phyloP scores from a whole-genome alignment of 2,329 filamentous ascomycete genomes.

The Aureobasidium uvarum region DNA sequence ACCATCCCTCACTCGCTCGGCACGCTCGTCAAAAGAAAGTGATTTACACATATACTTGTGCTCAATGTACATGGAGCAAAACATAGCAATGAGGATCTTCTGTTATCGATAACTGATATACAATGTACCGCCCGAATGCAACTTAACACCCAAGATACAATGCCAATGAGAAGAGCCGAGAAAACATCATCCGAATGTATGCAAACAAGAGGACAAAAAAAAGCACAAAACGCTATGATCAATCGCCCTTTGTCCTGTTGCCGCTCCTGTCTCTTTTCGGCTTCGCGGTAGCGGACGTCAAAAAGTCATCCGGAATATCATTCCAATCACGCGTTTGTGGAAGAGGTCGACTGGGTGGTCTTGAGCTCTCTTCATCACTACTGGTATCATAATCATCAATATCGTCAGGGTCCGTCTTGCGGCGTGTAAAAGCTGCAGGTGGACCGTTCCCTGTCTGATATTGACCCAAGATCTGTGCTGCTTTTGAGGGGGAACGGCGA shows the following conservation, averaged over 20 bases:
- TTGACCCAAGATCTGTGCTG: constrained; percentile 44
- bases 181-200: background rate
- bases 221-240: background rate
- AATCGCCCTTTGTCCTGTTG: constrained; percentile 15
- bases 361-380: constrained; percentile 40
- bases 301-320: constrained; percentile 47
- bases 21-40: constrained; percentile 35
- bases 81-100: background rate
- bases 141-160: background rate
- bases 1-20: constrained; percentile 39
- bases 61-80: too few species aligned
- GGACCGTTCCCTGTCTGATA: constrained; percentile 30
- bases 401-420: constrained; percentile 30
- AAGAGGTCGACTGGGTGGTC: constrained; percentile 31
- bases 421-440: constrained; percentile 32
- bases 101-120: background rate
- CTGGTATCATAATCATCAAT: constrained; percentile 32
- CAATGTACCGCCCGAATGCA: background rate
- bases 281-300: constrained; percentile 2
- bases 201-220: background rate
- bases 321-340: constrained; percentile 47
- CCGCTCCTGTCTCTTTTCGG: constrained; percentile 17
- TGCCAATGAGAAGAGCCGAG: too few species aligned
- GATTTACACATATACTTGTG: background rate
- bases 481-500: constrained; percentile 42